Evolutionary conservation across 2,329 filamentous ascomycete species (phyloP).

Genomic region (Cladosporium sp.): DNA sequence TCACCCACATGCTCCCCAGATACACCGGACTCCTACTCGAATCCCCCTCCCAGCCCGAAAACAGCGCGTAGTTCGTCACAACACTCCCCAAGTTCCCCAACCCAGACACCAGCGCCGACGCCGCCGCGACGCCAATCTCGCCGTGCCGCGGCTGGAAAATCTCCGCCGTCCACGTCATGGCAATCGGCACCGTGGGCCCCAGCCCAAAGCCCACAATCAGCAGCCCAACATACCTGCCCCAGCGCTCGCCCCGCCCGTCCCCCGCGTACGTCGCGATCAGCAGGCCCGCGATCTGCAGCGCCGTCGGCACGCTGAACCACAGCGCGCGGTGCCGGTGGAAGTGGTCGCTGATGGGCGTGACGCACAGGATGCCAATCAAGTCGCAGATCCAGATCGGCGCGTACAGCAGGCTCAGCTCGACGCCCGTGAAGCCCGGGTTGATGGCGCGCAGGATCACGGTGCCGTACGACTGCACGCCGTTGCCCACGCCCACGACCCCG

Average conservation of each 20-base stretch:
- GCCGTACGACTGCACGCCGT: slow-evolving; percentile 81
- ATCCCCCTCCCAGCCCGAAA: slow-evolving; percentile 79
- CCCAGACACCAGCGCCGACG: slow-evolving; percentile 77
- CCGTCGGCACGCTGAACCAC: slow-evolving; percentile 71
- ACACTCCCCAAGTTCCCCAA: slow-evolving; percentile 82
- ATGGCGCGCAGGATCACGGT: slow-evolving; percentile 80
- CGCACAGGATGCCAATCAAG: slow-evolving; percentile 74
- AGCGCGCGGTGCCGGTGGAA: slow-evolving; percentile 74
- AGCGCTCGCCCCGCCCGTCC: slow-evolving; percentile 50
- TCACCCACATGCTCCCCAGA: slow-evolving; percentile 65
- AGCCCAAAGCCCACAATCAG: slow-evolving; percentile 85
- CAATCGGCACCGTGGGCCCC: slow-evolving; percentile 83
- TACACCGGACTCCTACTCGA: slow-evolving; percentile 41
- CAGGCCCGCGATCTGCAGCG: slow-evolving; percentile 75
- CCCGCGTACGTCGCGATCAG: slow-evolving; percentile 73
- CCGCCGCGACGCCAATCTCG: slow-evolving; percentile 83
- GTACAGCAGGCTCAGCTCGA: slow-evolving; percentile 75
- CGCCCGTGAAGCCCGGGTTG: slow-evolving; percentile 63
- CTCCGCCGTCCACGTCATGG: slow-evolving; percentile 89
- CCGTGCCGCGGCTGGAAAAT: slow-evolving; percentile 86
- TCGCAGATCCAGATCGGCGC: slow-evolving; percentile 86
- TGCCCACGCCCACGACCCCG: slow-evolving; percentile 86
- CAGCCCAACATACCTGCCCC: slow-evolving; percentile 83
- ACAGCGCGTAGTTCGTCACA: slow-evolving; percentile 81
- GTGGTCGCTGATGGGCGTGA: slow-evolving; percentile 80